These are phyloP conservation scores for Noccaea bulbosa DNA, from an alignment of 345 rosid genomes.

Conservation along the genomic window DNA sequence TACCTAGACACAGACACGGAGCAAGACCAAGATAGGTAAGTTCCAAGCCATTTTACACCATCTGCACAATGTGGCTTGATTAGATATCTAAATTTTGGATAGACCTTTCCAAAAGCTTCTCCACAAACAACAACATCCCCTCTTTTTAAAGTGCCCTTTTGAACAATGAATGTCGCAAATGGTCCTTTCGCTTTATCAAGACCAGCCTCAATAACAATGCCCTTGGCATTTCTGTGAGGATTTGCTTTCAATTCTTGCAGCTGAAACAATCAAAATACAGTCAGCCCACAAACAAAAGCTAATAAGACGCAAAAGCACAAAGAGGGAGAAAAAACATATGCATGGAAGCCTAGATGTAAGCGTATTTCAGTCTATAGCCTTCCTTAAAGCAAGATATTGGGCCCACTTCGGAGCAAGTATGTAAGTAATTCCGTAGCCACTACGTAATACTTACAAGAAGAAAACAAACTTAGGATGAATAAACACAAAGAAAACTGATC, in stretches of 20 bases:
- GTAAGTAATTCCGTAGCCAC: conserved; percentile 13
- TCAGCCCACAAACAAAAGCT: conserved; percentile 34
- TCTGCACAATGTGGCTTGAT: conserved; percentile 17
- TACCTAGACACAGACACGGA: conserved; percentile 55
- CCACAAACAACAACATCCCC: conserved; percentile 96
- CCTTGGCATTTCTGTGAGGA: conserved; percentile 95
- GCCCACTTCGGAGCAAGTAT: conserved; percentile 14
- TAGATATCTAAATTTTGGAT: conserved; percentile 34
- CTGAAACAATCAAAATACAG: conserved; percentile 56
- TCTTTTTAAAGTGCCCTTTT: conserved; percentile 89
- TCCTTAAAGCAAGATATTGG: conserved; percentile 21
- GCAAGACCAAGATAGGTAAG: conserved; percentile 27
- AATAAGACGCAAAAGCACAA: conserved; percentile 23
- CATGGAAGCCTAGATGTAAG: conserved; percentile 18
- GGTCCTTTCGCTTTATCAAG: conserved; percentile 94
- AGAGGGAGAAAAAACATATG: conserved; percentile 11
- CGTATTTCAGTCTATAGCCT: neutral
- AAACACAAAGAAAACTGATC: neutral
- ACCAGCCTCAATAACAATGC: conserved; percentile 92
- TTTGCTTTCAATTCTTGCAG: conserved; percentile 97
- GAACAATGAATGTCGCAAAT: conserved; percentile 87
- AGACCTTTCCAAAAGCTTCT: conserved; percentile 96
- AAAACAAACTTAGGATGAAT: neutral
- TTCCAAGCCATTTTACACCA: conserved; percentile 21
- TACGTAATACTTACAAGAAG: conserved; percentile 10